Conservation (phyloP, 1,139 yeast species). For the Lodderomyces elongisporus region DNA sequence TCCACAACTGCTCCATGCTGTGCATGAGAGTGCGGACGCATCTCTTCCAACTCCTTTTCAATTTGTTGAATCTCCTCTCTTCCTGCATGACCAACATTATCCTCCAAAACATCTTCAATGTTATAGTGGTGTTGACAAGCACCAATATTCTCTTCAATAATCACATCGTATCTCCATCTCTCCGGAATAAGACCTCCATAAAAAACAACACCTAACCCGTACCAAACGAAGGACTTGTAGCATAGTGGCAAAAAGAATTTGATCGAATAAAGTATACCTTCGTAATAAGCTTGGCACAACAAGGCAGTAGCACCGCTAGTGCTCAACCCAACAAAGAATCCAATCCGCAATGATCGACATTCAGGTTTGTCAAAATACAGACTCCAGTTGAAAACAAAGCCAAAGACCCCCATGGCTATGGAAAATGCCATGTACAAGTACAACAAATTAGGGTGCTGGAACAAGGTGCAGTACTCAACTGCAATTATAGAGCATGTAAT, state of each 20-base stretch:
- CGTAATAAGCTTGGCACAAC: conserved; percentile 49
- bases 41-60: conserved; percentile 24
- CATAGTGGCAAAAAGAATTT: conserved; percentile 57
- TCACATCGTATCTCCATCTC: conserved; percentile 68
- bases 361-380: conserved; percentile 86
- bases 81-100: conserved; percentile 35
- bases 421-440: conserved; percentile 56
- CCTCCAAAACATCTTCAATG: conserved; percentile 32
- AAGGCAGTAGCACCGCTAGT: conserved; percentile 68
- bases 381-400: conserved; percentile 83
- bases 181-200: conserved; percentile 91
- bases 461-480: conserved; percentile 76
- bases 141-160: conserved; percentile 35
- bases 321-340: conserved; percentile 80
- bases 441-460: conserved; percentile 50
- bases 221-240: conserved; percentile 65
- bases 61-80: conserved; percentile 45
- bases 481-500: conserved; percentile 89
- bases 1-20: background rate
- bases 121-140: conserved; percentile 25
- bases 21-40: conserved; percentile 6
- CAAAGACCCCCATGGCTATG: conserved; percentile 60
- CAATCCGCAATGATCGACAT: conserved; percentile 70
- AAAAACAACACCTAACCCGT: conserved; percentile 75
- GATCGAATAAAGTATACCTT: conserved; percentile 52